These are phyloP conservation scores for Podila clonocystis DNA, from an alignment of 192 early-diverging fungal species.

Conservation along the genomic window DNA sequence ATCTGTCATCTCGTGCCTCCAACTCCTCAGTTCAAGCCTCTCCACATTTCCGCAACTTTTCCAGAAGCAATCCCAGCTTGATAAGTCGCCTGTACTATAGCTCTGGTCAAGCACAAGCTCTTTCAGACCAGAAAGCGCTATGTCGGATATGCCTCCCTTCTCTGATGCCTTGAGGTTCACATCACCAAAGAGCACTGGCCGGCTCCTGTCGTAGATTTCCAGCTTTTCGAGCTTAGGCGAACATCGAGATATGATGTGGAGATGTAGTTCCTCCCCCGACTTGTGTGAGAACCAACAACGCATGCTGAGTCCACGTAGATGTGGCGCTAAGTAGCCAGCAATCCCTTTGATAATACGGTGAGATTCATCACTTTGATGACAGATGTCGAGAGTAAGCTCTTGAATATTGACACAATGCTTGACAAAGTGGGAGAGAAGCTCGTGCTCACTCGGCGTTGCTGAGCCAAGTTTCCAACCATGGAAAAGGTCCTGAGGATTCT, in stretches of 20 bases:
- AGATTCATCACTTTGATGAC: neutral
- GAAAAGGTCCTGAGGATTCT: constrained; percentile 6
- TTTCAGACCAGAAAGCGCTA: constrained; percentile 3
- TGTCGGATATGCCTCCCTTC: neutral
- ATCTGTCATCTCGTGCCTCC: neutral
- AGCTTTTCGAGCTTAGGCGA: constrained; percentile 11
- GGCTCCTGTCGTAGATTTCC: neutral
- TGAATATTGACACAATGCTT: constrained; percentile 4
- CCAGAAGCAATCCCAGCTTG: constrained; percentile 5
- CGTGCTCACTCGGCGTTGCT: neutral
- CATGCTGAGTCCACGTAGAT: constrained; percentile 10
- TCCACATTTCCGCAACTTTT: constrained; percentile 10
- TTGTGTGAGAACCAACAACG: neutral
- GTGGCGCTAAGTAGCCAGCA: neutral
- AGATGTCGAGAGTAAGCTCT: constrained; percentile 5
- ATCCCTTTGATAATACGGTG: neutral
- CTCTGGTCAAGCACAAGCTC: constrained; percentile 13
- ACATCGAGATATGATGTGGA: constrained; percentile 9
- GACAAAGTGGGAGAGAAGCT: constrained; percentile 12
- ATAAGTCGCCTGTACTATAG: neutral
- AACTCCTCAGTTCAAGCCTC: constrained; percentile 5
- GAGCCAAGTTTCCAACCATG: neutral
- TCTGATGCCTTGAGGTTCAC: neutral
- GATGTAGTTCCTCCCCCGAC: neutral
- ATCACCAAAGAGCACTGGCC: neutral